Base-by-base conservation (phyloP, 331 rosid species). In the Pyrus hybrid region DNA sequence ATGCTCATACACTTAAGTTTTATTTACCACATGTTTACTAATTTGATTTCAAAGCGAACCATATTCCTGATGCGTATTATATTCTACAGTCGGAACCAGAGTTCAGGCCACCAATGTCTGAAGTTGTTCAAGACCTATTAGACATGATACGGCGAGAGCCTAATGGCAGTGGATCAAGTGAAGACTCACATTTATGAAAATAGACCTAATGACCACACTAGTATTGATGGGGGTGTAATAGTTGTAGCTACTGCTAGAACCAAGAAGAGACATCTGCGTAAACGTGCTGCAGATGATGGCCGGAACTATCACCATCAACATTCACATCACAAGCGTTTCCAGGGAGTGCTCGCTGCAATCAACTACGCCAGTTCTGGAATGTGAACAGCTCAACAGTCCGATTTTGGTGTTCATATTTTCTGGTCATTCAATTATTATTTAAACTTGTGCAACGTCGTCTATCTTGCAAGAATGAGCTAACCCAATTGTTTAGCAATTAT, bases 91-190 rank as follows among this genome's bases (percentile, higher is more conserved):
- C 91, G 3, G 88, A 88, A 81, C 98, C 97, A 66, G 96, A 91
- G 83, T 91, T 91, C 78, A 83, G 98, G 87, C 98, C 98, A 35
- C 85, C 83, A 18, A 91, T 89, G 94, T 91, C 98, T 7, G 93
- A 85, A 75, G 98, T 93, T 43, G 98, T 91, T 63, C 85, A 87
- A 83, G 91, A 91, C 83, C 82, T 93, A 7, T 67, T 84, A 28
- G 89, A 88, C 77, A 89, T 93, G 98, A 88, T 91, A 70, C 82
- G 87, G 71, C 86, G 77, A 84, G 97, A 91, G 81, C 82, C 87
- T 67, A 82, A 58, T 7, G 85, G 88, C 77, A 80, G 83, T 33
- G 91, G 86, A 81, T 87, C 87, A 69, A 79, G 72, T 72, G 91
- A 83, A 71, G 83, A 75, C 67, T 86, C 86, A 88, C 57, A 25